Evolutionary conservation across 1,139 yeast genomes (phyloP).

Genomic region (Kluyveromyces sp.): DNA sequence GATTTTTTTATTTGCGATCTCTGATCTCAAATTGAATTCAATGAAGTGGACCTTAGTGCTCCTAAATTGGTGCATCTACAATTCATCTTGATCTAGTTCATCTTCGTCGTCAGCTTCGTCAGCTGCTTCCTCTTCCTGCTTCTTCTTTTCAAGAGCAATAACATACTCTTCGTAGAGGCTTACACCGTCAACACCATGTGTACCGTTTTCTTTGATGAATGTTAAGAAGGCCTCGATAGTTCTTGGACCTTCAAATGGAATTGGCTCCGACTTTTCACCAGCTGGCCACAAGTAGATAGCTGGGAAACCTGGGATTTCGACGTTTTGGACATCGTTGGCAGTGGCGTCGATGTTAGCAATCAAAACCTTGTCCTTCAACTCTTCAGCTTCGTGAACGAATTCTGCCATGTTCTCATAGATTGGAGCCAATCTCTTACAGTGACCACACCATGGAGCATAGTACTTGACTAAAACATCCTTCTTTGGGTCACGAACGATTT

Average conservation of each 20-base stretch:
- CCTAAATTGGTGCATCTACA: conserved; percentile 7
- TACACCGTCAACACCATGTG: conserved; percentile 49
- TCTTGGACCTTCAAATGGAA: conserved; percentile 65
- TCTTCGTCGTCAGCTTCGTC: conserved; percentile 9
- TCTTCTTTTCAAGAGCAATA: conserved; percentile 28
- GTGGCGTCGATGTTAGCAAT: conserved; percentile 89
- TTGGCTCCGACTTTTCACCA: conserved; percentile 65
- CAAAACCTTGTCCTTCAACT: conserved; percentile 45
- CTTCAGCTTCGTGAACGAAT: conserved; percentile 44
- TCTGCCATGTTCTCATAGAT: conserved; percentile 80
- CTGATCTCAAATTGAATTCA: no score
- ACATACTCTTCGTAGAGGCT: conserved; percentile 32
- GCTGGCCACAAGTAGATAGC: conserved; percentile 91
- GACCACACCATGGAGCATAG: conserved; percentile 99
- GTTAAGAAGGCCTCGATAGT: conserved; percentile 61
- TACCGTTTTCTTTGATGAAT: conserved; percentile 63
- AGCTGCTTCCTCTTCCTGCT: conserved; percentile 8
- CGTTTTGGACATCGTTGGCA: conserved; percentile 68
- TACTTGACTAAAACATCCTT: conserved; percentile 90
- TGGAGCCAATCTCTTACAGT: conserved; percentile 94
- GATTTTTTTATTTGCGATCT: no score
- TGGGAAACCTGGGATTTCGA: conserved; percentile 85
- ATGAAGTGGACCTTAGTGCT: no score
- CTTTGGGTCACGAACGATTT: conserved; percentile 53
- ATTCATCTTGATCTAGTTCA: conserved; percentile 14